Evolutionary conservation across 768 basidiomycete species (phyloP).

Genomic region (Pulveroboletus sp.): DNA sequence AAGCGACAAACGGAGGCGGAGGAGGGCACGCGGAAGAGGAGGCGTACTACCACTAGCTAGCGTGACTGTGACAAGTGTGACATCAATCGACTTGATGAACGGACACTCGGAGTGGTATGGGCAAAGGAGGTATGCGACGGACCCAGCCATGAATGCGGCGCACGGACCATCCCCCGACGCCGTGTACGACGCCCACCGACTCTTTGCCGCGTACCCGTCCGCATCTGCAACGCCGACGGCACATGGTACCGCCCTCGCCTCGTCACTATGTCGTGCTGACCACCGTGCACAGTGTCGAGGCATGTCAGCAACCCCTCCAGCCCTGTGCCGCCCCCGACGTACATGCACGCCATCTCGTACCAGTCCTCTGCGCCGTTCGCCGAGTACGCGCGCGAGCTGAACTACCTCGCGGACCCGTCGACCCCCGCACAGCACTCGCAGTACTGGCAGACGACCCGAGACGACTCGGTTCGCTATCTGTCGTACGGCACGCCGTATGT

Average conservation of each 20-base stretch:
- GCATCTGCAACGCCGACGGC: constrained; percentile 76
- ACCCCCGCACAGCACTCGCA: constrained; percentile 44
- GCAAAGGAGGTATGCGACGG: constrained; percentile 13
- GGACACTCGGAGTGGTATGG: constrained; percentile 25
- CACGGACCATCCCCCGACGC: constrained; percentile 39
- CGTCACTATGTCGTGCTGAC: constrained; percentile 14
- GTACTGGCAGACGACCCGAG: constrained; percentile 64
- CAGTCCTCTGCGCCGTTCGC: constrained; percentile 53
- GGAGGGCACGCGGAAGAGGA: constrained; percentile 57
- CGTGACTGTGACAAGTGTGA: constrained; percentile 25
- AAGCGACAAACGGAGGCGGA: constrained; percentile 63
- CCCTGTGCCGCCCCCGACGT: constrained; percentile 59
- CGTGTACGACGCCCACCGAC: constrained; percentile 64
- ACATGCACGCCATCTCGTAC: constrained; percentile 49
- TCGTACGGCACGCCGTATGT: constrained; percentile 53
- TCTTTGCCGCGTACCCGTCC: constrained; percentile 68
- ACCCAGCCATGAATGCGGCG: constrained; percentile 4
- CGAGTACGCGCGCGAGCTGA: constrained; percentile 63
- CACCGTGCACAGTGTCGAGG: constrained; percentile 51
- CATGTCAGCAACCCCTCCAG: constrained; percentile 63
- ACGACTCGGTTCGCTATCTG: constrained; percentile 60
- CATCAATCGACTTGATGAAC: constrained; percentile 21
- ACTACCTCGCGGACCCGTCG: constrained; percentile 52
- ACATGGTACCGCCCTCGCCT: constrained; percentile 49
- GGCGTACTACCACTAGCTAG: constrained; percentile 35